Evolutionary conservation across 345 rosid genomes (phyloP).

Genomic region (Gossypium longicalyx): DNA sequence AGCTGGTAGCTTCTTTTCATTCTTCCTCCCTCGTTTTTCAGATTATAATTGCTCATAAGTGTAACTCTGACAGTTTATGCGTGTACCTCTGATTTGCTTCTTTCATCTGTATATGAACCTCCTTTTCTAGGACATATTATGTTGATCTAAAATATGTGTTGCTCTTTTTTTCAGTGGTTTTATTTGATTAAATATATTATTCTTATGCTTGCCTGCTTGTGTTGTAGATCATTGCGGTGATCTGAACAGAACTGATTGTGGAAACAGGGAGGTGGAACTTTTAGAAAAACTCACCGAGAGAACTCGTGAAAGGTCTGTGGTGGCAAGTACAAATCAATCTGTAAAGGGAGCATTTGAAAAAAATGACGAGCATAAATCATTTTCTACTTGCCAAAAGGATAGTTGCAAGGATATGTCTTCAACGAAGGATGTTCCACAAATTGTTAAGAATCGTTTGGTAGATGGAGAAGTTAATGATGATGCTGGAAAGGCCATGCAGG

Average conservation of each 20-base stretch:
- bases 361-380: constrained; percentile 2
- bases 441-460: constrained; percentile 22
- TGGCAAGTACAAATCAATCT: constrained; percentile 14
- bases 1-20: constrained; percentile 22
- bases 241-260: constrained; percentile 1
- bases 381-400: constrained; percentile 7
- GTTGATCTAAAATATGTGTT: background rate
- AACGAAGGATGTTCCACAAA: constrained; percentile 21
- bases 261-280: constrained; percentile 10
- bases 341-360: constrained; percentile 4
- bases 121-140: background rate
- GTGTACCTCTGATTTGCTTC: background rate
- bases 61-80: background rate
- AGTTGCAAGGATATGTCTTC: constrained; percentile 12
- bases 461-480: constrained; percentile 26
- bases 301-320: constrained; percentile 10
- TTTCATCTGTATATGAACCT: background rate
- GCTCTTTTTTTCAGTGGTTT: background rate
- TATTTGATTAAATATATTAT: background rate
- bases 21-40: background rate
- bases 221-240: constrained; percentile 27
- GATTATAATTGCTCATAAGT: background rate
- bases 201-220: constrained; percentile 3
- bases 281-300: constrained; percentile 7
- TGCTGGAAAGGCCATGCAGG: constrained; percentile 19